A percentile compares a stretch with the other conserved stretches of the same genome.
phyloP scores from a whole-genome alignment of 345 rosid species.

The Cardiospermum halicacabum region DNA sequence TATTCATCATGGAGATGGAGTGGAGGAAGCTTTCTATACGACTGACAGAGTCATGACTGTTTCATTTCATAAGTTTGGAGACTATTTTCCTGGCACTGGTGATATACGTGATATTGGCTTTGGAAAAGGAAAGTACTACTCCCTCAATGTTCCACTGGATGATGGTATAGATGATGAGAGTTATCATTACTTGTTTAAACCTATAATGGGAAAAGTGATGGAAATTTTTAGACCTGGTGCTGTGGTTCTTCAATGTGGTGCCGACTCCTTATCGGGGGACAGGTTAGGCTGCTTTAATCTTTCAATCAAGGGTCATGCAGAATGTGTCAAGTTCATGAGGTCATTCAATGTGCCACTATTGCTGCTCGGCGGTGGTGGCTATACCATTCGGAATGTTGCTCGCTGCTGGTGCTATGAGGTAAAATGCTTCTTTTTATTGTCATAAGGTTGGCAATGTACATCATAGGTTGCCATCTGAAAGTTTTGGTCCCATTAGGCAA shows the following conservation, averaged over 20 bases:
- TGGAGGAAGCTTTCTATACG: constrained; percentile 67
- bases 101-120: constrained; percentile 54
- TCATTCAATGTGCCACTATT: constrained; percentile 61
- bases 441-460: background rate
- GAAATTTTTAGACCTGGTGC: constrained; percentile 61
- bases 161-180: constrained; percentile 70
- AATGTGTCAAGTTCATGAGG: constrained; percentile 61
- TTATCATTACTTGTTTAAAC: constrained; percentile 59
- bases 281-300: constrained; percentile 64
- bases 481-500: background rate
- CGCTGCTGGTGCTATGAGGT: constrained; percentile 78
- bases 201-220: constrained; percentile 60
- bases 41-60: constrained; percentile 73
- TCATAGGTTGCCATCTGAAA: background rate
- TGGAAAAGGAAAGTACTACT: constrained; percentile 53
- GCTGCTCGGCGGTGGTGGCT: constrained; percentile 62
- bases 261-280: constrained; percentile 65
- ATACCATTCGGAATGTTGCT: constrained; percentile 59
- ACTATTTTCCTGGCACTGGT: constrained; percentile 70
- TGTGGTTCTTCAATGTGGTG: constrained; percentile 64
- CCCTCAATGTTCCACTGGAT: constrained; percentile 64
- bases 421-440: background rate
- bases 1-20: constrained; percentile 68
- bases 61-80: constrained; percentile 65
- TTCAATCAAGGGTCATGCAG: constrained; percentile 67